These are phyloP conservation scores for Mortierella sp. DNA, from an alignment of 371 early-diverging fungal genomes.

Conservation along the genomic window DNA sequence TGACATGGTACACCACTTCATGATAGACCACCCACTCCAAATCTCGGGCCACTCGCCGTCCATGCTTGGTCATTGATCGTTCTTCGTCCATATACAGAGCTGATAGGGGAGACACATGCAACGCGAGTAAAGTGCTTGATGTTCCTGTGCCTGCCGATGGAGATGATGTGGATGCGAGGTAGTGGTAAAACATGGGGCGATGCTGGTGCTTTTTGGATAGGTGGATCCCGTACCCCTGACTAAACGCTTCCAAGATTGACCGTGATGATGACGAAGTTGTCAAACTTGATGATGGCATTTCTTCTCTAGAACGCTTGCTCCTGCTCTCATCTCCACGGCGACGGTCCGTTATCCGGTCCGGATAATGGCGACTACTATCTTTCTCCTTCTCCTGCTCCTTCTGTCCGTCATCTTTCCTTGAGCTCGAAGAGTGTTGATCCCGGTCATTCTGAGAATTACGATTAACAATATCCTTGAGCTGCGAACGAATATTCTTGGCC, in stretches of 20 bases:
- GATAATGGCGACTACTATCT: neutral
- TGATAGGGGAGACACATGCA: slow-evolving; percentile 78
- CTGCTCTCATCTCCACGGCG: neutral
- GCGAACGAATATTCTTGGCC: slow-evolving; percentile 91
- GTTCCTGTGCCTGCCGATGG: slow-evolving; percentile 30
- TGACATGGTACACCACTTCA: slow-evolving; percentile 75
- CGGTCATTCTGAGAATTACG: slow-evolving; percentile 60
- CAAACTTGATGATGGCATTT: neutral
- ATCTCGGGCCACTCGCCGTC: slow-evolving; percentile 57
- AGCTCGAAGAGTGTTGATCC: neutral
- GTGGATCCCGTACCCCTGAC: slow-evolving; percentile 83
- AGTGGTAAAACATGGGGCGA: slow-evolving; percentile 82
- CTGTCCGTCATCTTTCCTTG: neutral
- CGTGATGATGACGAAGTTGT: slow-evolving; percentile 52
- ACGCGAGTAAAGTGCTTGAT: slow-evolving; percentile 66
- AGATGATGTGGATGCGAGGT: slow-evolving; percentile 61
- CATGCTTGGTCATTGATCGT: slow-evolving; percentile 57
- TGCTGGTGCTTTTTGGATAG: slow-evolving; percentile 81
- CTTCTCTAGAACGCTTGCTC: slow-evolving; percentile 35
- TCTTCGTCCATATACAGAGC: slow-evolving; percentile 67
- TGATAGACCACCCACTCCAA: slow-evolving; percentile 89
- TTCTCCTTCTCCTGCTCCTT: slow-evolving; percentile 3
- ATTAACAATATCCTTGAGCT: slow-evolving; percentile 90
- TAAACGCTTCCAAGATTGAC: slow-evolving; percentile 77
- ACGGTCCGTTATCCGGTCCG: neutral